Evolutionary conservation across 2,329 filamentous ascomycete species (phyloP).

Genomic region (Alternaria angustiovoidea): DNA sequence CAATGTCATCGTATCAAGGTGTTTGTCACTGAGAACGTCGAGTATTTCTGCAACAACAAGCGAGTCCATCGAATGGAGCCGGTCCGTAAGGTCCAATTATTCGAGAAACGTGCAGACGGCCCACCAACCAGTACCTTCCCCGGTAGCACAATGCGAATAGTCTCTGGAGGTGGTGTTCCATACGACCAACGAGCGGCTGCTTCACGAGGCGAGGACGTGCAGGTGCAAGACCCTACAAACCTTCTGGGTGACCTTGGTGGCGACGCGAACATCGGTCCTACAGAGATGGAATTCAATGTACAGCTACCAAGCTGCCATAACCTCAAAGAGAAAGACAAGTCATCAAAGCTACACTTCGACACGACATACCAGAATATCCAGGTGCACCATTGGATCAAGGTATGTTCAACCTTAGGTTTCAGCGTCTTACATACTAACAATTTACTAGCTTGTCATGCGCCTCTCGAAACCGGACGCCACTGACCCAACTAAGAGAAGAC

Average conservation of each 20-base stretch:
- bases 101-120: constrained; percentile 87
- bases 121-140: constrained; percentile 76
- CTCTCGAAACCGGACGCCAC: constrained; percentile 83
- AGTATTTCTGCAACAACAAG: constrained; percentile 88
- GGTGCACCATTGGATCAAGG: constrained; percentile 97
- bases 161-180: constrained; percentile 81
- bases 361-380: constrained; percentile 94
- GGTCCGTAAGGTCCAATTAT: constrained; percentile 81
- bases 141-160: constrained; percentile 77
- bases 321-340: constrained; percentile 75
- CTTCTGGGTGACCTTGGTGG: constrained; percentile 79
- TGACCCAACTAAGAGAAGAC: constrained; percentile 79
- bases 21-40: constrained; percentile 86
- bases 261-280: constrained; percentile 81
- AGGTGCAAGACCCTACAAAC: constrained; percentile 68
- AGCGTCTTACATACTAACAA: constrained; percentile 12
- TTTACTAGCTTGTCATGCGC: constrained; percentile 83
- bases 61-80: constrained; percentile 85
- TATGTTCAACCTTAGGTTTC: constrained; percentile 51
- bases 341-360: constrained; percentile 79
- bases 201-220: constrained; percentile 63
- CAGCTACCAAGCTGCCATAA: constrained; percentile 88
- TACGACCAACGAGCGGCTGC: constrained; percentile 67
- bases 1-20: constrained; percentile 93
- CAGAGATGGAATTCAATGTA: constrained; percentile 93